These are phyloP conservation scores for Solanum chilense DNA, from an alignment of 257 asterid species.

Conservation along the genomic window DNA sequence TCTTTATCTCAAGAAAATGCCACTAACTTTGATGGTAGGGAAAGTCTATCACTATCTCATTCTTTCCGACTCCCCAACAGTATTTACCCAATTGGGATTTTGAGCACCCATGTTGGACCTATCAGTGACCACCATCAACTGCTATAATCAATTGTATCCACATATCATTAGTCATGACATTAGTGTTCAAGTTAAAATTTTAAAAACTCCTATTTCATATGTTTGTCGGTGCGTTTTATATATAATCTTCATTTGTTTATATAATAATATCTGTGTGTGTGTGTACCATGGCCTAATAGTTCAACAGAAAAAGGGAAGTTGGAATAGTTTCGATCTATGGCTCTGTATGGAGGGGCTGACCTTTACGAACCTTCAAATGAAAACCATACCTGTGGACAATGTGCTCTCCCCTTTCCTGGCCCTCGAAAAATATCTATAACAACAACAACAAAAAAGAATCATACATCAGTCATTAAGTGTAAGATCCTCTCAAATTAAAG, in stretches of 20 bases:
- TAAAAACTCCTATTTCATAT: background rate
- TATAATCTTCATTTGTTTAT: background rate
- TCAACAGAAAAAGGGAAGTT: background rate
- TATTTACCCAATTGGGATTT: background rate
- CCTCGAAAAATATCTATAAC: background rate
- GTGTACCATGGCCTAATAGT: background rate
- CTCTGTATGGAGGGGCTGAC: background rate
- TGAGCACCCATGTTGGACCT: background rate
- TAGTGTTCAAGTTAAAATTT: background rate
- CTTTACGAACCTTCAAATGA: background rate
- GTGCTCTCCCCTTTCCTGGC: background rate
- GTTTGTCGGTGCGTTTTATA: background rate
- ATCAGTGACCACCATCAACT: background rate
- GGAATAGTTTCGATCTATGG: background rate
- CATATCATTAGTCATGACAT: background rate
- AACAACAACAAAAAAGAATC: background rate
- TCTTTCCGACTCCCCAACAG: background rate
- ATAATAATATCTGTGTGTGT: background rate
- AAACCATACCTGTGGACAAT: background rate
- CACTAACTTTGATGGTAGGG: background rate
- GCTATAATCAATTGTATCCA: background rate
- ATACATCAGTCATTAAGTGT: background rate
- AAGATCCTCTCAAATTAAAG: background rate
- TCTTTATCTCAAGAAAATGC: background rate
- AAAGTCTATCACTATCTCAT: background rate